A percentile compares a stretch with the other conserved stretches of the same genome.
These are phyloP conservation scores for Fusarium nurragi DNA, from an alignment of 2,329 filamentous ascomycete species.

Conservation along the genomic window DNA sequence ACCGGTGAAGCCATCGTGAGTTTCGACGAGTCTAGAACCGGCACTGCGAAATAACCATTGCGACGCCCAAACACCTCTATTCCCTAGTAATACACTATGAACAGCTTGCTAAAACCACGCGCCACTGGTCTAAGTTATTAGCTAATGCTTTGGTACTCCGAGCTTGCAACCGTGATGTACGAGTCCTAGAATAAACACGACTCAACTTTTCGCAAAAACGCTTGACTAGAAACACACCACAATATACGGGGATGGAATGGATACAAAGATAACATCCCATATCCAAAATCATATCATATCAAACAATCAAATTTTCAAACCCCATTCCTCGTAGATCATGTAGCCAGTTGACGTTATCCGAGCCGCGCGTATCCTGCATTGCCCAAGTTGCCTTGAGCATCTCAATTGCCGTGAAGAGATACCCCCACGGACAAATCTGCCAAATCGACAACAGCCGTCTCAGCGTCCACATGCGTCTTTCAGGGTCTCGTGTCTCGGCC, in stretches of 20 bases:
- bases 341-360: slow-evolving; percentile 52
- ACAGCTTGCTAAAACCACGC: slow-evolving; percentile 26
- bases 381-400: slow-evolving; percentile 59
- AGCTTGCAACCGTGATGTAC: slow-evolving; percentile 12
- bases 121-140: slow-evolving; percentile 19
- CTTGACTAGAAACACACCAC: slow-evolving; percentile 16
- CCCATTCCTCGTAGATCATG: slow-evolving; percentile 55
- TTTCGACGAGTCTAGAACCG: slow-evolving; percentile 32
- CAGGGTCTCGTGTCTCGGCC: slow-evolving; percentile 60
- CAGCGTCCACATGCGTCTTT: slow-evolving; percentile 62
- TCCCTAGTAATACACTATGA: slow-evolving; percentile 26
- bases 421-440: slow-evolving; percentile 60
- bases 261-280: slow-evolving; percentile 8
- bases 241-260: slow-evolving; percentile 21
- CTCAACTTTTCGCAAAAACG: slow-evolving; percentile 24
- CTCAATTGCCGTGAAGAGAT: slow-evolving; percentile 61
- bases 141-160: slow-evolving; percentile 17
- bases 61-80: slow-evolving; percentile 20
- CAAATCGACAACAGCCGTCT: slow-evolving; percentile 57
- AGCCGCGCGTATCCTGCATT: slow-evolving; percentile 50
- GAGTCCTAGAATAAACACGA: slow-evolving; percentile 21
- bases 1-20: slow-evolving; percentile 36
- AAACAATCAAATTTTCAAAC: slow-evolving; percentile 60
- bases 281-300: slow-evolving; percentile 21
- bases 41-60: slow-evolving; percentile 12